Evolutionary conservation across 164 flowering plant genomes (phyloP).

Genomic region (Nelumbo lutea): DNA sequence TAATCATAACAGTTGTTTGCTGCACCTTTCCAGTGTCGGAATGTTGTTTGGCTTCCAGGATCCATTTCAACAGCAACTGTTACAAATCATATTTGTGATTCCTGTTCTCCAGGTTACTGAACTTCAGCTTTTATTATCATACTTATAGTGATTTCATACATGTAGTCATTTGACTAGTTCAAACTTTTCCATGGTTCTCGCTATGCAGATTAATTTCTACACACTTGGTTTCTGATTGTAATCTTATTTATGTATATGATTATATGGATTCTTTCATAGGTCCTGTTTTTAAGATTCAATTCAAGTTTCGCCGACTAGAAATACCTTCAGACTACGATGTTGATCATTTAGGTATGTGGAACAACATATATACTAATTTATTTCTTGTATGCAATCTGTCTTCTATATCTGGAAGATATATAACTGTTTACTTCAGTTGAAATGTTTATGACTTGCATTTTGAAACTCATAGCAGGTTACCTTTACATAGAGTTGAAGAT

Average conservation of each 20-base stretch:
- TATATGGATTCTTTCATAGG: constrained; percentile 32
- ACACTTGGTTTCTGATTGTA: background rate
- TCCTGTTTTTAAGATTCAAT: constrained; percentile 76
- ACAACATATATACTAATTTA: background rate
- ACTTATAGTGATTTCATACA: background rate
- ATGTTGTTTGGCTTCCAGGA: constrained; percentile 97
- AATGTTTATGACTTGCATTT: background rate
- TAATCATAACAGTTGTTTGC: constrained; percentile 10
- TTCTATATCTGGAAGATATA: background rate
- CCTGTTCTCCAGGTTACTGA: constrained; percentile 69
- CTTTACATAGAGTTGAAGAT: background rate
- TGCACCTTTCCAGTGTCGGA: constrained; percentile 63
- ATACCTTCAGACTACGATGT: constrained; percentile 78
- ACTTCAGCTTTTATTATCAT: background rate
- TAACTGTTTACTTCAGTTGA: constrained; percentile 1
- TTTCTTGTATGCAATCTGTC: background rate
- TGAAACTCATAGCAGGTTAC: background rate
- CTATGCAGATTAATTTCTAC: background rate
- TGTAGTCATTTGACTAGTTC: background rate
- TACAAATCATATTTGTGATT: constrained; percentile 57
- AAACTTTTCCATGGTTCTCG: background rate
- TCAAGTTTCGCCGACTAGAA: constrained; percentile 79
- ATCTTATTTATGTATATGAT: background rate
- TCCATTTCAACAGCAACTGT: constrained; percentile 74
- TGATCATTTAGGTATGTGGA: constrained; percentile 71